Evolutionary conservation across 352 stramenopile genomes (phyloP).

Genomic region (Pythium monospermum): DNA sequence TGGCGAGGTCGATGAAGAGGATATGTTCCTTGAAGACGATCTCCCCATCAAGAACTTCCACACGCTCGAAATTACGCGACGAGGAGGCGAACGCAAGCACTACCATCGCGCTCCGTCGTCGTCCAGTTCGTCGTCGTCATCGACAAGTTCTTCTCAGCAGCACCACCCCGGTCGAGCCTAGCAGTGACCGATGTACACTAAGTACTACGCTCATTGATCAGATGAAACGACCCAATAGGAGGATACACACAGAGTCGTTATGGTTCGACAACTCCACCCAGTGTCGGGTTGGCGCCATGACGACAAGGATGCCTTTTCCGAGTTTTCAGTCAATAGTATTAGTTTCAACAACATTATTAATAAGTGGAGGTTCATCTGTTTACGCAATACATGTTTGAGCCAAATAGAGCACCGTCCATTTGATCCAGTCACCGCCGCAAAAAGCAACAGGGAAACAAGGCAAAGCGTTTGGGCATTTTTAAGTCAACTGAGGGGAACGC

Average conservation of each 20-base stretch:
- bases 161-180: background rate
- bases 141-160: slow-evolving; percentile 1
- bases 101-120: background rate
- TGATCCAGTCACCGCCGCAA: slow-evolving; percentile 21
- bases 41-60: slow-evolving; percentile 19
- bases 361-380: slow-evolving; percentile 20
- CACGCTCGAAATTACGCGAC: slow-evolving; percentile 18
- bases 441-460: slow-evolving; percentile 1
- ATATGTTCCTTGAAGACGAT: slow-evolving; percentile 21
- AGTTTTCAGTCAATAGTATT: slow-evolving; percentile 14
- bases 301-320: background rate
- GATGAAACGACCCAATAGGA: too few species aligned
- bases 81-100: slow-evolving; percentile 15
- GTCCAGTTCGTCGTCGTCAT: slow-evolving; percentile 1
- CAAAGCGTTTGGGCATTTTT: too few species aligned
- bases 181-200: background rate
- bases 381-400: slow-evolving; percentile 1
- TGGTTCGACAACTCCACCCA: slow-evolving; percentile 1
- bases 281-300: background rate
- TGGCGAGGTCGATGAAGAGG: slow-evolving; percentile 14
- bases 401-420: background rate
- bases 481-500: too few species aligned
- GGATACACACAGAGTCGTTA: too few species aligned
- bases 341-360: slow-evolving; percentile 28
- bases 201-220: too few species aligned